A percentile compares a stretch with the other conserved stretches of the same genome.
Conservation (phyloP, 139 green algal species). For the Penium margaritaceum region DNA sequence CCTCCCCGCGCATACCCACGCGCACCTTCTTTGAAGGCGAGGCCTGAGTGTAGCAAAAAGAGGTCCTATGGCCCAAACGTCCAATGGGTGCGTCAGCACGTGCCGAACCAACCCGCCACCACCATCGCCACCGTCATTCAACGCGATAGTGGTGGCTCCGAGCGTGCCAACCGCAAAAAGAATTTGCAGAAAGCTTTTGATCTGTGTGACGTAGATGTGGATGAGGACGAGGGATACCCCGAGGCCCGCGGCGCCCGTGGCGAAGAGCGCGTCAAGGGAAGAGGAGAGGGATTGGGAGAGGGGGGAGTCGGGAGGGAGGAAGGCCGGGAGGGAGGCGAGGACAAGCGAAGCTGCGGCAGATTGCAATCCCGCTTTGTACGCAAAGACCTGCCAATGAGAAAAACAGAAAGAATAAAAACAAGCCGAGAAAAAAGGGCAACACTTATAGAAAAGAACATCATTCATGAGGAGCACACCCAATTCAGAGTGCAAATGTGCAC, state of each 20-base stretch:
- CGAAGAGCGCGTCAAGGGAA: constrained; percentile 25
- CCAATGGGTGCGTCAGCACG: constrained; percentile 60
- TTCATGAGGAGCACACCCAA: too few relatives aligned
- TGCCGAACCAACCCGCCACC: constrained; percentile 52
- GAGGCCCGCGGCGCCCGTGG: constrained; percentile 54
- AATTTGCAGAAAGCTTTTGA: constrained; percentile 54
- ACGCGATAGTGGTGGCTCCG: constrained; percentile 40
- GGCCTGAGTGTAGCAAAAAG: constrained; percentile 79
- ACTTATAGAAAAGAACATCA: too few relatives aligned
- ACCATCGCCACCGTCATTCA: constrained; percentile 54
- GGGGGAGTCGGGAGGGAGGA: constrained; percentile 25
- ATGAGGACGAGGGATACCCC: constrained; percentile 70
- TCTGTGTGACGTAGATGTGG: constrained; percentile 79
- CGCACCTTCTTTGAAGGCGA: constrained; percentile 79
- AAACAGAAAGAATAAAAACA: too few relatives aligned
- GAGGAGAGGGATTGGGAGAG: not conserved
- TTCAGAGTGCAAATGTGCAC: too few relatives aligned
- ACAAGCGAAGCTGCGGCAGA: constrained; percentile 16
- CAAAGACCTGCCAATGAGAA: too few relatives aligned
- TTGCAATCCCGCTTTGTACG: constrained; percentile 33
- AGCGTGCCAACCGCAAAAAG: constrained; percentile 56
- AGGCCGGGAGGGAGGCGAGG: constrained; percentile 8
- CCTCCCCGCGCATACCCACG: too few relatives aligned
- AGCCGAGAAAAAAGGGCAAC: too few relatives aligned
- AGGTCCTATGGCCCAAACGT: constrained; percentile 79